Conservation (phyloP, 208 protist species). For the Trypanosoma platydactyli region DNA sequence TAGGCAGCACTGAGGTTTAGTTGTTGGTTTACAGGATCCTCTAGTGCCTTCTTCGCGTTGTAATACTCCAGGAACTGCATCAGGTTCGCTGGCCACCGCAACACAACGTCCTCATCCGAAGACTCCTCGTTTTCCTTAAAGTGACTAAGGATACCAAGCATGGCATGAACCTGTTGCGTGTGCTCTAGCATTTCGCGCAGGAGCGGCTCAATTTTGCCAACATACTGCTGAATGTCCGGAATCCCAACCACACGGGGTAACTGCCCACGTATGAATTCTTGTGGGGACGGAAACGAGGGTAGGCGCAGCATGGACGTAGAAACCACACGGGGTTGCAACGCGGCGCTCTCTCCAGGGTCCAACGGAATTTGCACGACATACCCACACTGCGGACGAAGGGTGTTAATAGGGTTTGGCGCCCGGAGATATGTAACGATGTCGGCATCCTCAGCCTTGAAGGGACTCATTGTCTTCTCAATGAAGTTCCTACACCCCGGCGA, state of each 20-base stretch:
- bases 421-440: conserved; percentile 80
- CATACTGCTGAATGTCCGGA: conserved; percentile 86
- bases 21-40: conserved; percentile 65
- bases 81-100: conserved; percentile 79
- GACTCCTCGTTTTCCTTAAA: conserved; percentile 66
- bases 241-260: conserved; percentile 65
- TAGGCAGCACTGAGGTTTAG: conserved; percentile 61
- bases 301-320: conserved; percentile 40
- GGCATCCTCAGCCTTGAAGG: conserved; percentile 41
- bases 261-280: conserved; percentile 80
- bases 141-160: conserved; percentile 60
- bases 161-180: conserved; percentile 87
- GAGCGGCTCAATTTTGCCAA: conserved; percentile 83
- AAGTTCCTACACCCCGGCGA: conserved; percentile 74
- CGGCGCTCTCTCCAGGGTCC: neutral
- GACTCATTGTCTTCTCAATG: conserved; percentile 59
- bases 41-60: conserved; percentile 69
- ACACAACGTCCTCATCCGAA: conserved; percentile 51
- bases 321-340: conserved; percentile 18
- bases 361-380: conserved; percentile 73
- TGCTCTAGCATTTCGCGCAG: conserved; percentile 88
- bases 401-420: conserved; percentile 89
- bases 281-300: conserved; percentile 59
- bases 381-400: conserved; percentile 83
- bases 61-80: conserved; percentile 92